Conservation (phyloP, 129 eudicot species). For the Rutidosis leptorrhynchoides region DNA sequence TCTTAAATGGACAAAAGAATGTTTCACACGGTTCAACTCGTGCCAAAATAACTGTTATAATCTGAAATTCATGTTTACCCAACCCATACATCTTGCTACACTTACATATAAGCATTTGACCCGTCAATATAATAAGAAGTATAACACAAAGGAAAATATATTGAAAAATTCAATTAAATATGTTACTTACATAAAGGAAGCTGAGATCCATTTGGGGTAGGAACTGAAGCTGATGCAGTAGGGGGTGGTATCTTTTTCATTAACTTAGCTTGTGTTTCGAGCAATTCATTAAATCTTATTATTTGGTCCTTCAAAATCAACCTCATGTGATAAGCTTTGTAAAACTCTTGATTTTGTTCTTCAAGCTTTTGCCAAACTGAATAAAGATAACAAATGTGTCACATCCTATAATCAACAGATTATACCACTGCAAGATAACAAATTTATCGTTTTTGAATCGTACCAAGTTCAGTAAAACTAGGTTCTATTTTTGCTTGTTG, state of each 20-base stretch:
- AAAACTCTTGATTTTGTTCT: constrained; percentile 82
- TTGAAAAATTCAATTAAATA: no score
- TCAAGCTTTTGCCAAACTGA: constrained; percentile 96
- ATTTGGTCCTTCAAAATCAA: constrained; percentile 81
- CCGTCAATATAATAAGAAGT: neutral
- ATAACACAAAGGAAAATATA: no score
- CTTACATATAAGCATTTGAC: neutral
- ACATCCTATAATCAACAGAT: constrained; percentile 8
- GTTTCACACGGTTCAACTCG: no score
- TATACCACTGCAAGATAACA: neutral
- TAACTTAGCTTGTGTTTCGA: constrained; percentile 66
- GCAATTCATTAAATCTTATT: constrained; percentile 44
- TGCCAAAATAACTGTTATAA: neutral
- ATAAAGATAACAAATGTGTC: constrained; percentile 20
- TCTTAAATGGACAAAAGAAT: neutral
- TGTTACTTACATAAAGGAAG: constrained; percentile 42
- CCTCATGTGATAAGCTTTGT: constrained; percentile 73
- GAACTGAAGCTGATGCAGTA: constrained; percentile 44
- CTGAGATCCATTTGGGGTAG: constrained; percentile 59
- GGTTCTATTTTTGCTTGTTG: constrained; percentile 80
- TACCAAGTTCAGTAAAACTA: constrained; percentile 90
- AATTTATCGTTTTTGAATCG: constrained; percentile 3
- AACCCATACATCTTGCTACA: neutral
- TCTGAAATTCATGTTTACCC: neutral
- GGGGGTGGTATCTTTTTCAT: constrained; percentile 50